phyloP scores from a whole-genome alignment of 495 filamentous ascomycete species.

The Annulohypoxylon moriforme region DNA sequence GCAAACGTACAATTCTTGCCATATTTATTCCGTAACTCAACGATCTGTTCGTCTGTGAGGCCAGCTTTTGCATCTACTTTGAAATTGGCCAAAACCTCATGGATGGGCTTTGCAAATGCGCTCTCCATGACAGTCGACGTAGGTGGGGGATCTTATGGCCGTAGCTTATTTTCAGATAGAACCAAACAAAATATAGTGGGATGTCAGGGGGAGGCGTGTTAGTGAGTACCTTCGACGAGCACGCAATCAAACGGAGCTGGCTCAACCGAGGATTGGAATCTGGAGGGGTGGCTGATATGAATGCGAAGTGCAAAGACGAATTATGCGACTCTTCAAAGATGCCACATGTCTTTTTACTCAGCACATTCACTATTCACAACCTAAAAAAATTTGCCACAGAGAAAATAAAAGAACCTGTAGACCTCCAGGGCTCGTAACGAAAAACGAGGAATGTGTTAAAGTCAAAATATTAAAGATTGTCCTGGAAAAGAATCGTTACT shows the following conservation, averaged over 20 bases:
- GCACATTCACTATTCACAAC: neutral
- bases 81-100: constrained; percentile 78
- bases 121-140: constrained; percentile 72
- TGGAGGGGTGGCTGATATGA: constrained; percentile 30
- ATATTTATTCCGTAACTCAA: constrained; percentile 70
- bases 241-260: constrained; percentile 13
- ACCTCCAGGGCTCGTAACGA: neutral
- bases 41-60: constrained; percentile 76
- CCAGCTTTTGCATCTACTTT: constrained; percentile 73
- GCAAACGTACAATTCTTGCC: constrained; percentile 82
- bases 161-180: constrained; percentile 15
- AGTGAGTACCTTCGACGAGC: constrained; percentile 29
- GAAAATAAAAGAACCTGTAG: constrained; percentile 10
- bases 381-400: constrained; percentile 34
- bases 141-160: constrained; percentile 5
- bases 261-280: constrained; percentile 15
- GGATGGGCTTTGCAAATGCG: constrained; percentile 75
- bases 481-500: constrained; percentile 38
- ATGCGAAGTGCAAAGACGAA: constrained; percentile 4
- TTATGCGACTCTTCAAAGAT: constrained; percentile 39
- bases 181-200: constrained; percentile 20
- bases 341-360: constrained; percentile 48
- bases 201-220: constrained; percentile 8
- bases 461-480: constrained; percentile 24
- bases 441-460: constrained; percentile 31